Conservation (phyloP, 371 early-diverging fungal genomes). For the Mucor velutinosus region DNA sequence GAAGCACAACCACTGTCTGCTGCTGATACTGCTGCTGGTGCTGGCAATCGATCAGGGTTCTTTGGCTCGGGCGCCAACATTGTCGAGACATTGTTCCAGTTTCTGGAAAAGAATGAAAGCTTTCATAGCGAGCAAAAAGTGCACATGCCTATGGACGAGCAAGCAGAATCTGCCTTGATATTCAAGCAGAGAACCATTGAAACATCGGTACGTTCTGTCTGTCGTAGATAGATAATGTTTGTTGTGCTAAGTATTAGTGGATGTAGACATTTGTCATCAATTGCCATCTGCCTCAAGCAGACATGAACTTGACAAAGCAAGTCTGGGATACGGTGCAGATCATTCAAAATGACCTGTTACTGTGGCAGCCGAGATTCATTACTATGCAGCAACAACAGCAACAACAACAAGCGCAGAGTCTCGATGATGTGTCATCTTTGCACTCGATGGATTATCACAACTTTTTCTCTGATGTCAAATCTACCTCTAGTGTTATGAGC, state of each 20-base stretch:
- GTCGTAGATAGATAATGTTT: too few relatives aligned
- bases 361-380: slow-evolving; percentile 64
- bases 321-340: slow-evolving; percentile 69
- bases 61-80: slow-evolving; percentile 47
- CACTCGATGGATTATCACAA: background rate
- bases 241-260: background rate
- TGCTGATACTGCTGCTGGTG: slow-evolving; percentile 1
- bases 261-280: slow-evolving; percentile 60
- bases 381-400: background rate
- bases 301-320: slow-evolving; percentile 59
- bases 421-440: background rate
- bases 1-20: slow-evolving; percentile 2
- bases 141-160: slow-evolving; percentile 54
- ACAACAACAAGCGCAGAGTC: background rate
- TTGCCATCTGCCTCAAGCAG: slow-evolving; percentile 67
- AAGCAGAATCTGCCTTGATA: slow-evolving; percentile 62
- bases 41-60: slow-evolving; percentile 24
- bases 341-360: slow-evolving; percentile 67
- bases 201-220: slow-evolving; percentile 54
- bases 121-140: slow-evolving; percentile 56
- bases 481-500: slow-evolving; percentile 30
- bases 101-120: slow-evolving; percentile 32
- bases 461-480: background rate
- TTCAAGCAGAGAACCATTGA: slow-evolving; percentile 69
- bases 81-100: slow-evolving; percentile 37